phyloP scores from a whole-genome alignment of 192 early-diverging fungal genomes.

The Linderina pennispora region DNA sequence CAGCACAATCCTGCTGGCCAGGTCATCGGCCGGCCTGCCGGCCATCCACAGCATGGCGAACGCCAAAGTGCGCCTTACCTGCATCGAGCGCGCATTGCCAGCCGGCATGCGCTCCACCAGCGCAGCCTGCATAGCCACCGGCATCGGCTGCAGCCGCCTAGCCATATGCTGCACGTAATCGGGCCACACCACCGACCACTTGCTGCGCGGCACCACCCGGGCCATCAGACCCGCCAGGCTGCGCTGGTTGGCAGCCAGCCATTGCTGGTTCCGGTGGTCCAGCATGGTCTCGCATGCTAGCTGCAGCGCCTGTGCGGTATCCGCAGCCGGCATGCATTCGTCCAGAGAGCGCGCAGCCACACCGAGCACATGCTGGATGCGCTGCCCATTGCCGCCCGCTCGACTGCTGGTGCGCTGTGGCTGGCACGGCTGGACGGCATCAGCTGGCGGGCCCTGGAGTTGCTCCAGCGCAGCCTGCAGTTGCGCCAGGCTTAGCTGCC shows the following conservation, averaged over 20 bases:
- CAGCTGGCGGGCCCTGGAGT: conserved; percentile 9
- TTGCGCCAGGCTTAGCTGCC: conserved; percentile 4
- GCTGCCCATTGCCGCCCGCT: not conserved
- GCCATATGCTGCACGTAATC: conserved; percentile 12
- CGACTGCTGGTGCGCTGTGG: not conserved
- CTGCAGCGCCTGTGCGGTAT: conserved; percentile 6
- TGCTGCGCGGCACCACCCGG: conserved; percentile 15
- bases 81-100: conserved; percentile 26
- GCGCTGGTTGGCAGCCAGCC: conserved; percentile 11
- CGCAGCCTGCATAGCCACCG: conserved; percentile 5
- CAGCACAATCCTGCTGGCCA: conserved; percentile 8
- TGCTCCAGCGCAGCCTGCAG: conserved; percentile 3
- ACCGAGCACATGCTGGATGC: conserved; percentile 17
- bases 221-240: conserved; percentile 9
- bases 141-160: not conserved
- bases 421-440: not conserved
- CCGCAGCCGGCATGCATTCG: conserved; percentile 6
- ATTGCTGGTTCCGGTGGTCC: conserved; percentile 9
- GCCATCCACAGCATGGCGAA: conserved; percentile 21
- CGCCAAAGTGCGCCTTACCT: conserved; percentile 21
- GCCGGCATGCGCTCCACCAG: conserved; percentile 14
- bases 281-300: conserved; percentile 6
- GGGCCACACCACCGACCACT: conserved; percentile 21
- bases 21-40: not conserved
- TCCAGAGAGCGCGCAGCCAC: conserved; percentile 9